These are phyloP conservation scores for Vitis rupestris DNA, from an alignment of 164 flowering plant genomes.

Conservation along the genomic window DNA sequence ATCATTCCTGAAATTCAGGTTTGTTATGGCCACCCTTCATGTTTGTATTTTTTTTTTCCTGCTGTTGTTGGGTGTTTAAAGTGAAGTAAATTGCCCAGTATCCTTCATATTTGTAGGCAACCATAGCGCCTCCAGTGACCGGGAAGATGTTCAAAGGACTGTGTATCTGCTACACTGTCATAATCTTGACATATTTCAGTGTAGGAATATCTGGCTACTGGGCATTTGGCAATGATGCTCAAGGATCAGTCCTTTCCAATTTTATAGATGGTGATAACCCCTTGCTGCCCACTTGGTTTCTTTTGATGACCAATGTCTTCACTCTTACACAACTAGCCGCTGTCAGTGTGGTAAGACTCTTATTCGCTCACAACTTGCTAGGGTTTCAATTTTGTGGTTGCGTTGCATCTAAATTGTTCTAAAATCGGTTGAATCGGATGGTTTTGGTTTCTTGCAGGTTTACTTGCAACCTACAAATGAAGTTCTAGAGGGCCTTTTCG, in stretches of 20 bases:
- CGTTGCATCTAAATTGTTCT: too few relatives aligned
- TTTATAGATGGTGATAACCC: constrained; percentile 16
- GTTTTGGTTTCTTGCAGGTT: constrained; percentile 20
- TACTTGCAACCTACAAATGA: constrained; percentile 64
- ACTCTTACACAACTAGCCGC: constrained; percentile 40
- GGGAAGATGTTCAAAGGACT: constrained; percentile 33
- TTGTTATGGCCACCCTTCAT: not conserved
- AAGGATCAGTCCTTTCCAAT: constrained; percentile 29
- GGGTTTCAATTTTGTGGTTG: too few relatives aligned
- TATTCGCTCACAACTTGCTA: not conserved
- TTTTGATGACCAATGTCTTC: constrained; percentile 40
- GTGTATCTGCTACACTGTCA: constrained; percentile 18
- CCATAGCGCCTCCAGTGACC: constrained; percentile 30
- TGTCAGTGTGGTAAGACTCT: constrained; percentile 38
- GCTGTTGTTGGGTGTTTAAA: too few relatives aligned
- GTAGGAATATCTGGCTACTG: constrained; percentile 39
- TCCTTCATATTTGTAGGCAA: constrained; percentile 20
- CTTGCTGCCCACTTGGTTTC: constrained; percentile 46
- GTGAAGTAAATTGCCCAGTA: too few relatives aligned
- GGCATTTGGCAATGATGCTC: constrained; percentile 29
- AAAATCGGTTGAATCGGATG: too few relatives aligned
- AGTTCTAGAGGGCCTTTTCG: constrained; percentile 32
- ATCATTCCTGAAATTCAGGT: constrained; percentile 66
- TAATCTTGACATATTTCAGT: constrained; percentile 23
- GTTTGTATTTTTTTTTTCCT: not conserved